Conservation (phyloP, 2,329 filamentous ascomycete species). For the Sclerotinia spermophila region DNA sequence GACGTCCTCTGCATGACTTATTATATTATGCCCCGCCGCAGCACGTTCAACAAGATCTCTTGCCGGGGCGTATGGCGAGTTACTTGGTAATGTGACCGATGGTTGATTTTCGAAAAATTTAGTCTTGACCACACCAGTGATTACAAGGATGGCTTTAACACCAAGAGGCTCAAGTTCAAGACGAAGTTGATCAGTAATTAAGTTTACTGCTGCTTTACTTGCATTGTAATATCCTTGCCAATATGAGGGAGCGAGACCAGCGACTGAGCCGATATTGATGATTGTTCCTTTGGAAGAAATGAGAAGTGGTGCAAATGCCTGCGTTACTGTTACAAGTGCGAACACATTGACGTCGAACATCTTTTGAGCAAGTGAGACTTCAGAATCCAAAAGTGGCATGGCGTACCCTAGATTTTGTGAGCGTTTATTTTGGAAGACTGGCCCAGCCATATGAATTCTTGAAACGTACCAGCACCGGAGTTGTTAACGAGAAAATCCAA, state of each 20-base stretch:
- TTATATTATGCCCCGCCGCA: slow-evolving; percentile 15
- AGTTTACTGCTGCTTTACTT: slow-evolving; percentile 26
- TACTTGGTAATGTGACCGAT: slow-evolving; percentile 19
- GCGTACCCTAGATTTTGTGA: slow-evolving; percentile 29
- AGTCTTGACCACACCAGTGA: slow-evolving; percentile 27
- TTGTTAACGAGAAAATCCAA: slow-evolving; percentile 46
- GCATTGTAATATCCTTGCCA: slow-evolving; percentile 31
- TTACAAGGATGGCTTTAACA: slow-evolving; percentile 27
- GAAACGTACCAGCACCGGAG: slow-evolving; percentile 37
- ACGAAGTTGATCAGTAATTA: slow-evolving; percentile 24
- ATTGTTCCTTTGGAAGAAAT: slow-evolving; percentile 40
- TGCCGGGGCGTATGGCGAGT: slow-evolving; percentile 26
- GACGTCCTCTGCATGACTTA: slow-evolving; percentile 17
- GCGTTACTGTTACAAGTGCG: slow-evolving; percentile 34
- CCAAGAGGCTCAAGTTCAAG: slow-evolving; percentile 27
- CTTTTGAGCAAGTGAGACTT: slow-evolving; percentile 30
- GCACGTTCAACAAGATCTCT: slow-evolving; percentile 24
- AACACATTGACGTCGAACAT: slow-evolving; percentile 38
- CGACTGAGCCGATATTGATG: slow-evolving; percentile 44
- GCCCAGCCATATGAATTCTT: slow-evolving; percentile 14
- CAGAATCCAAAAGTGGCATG: slow-evolving; percentile 38
- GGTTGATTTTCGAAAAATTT: slow-evolving; percentile 29
- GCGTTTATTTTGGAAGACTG: slow-evolving; percentile 5
- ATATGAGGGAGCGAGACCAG: slow-evolving; percentile 19
- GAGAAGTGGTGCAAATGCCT: slow-evolving; percentile 35